Base-by-base conservation (phyloP, 345 rosid genomes). In the Camelina sativa region DNA sequence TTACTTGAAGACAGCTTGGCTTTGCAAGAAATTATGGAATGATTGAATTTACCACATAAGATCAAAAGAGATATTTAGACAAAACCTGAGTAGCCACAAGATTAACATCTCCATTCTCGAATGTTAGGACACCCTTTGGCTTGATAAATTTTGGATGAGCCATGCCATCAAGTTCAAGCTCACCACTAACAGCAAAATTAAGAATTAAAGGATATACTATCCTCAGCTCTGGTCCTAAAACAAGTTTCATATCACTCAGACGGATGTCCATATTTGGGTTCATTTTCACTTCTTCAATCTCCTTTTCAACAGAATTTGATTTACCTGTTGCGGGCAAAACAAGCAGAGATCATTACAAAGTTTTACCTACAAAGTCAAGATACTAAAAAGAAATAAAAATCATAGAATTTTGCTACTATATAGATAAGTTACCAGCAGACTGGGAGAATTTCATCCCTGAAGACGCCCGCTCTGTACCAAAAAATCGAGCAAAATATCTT, bases 31-130 rank as follows among this genome's bases (percentile, higher is more conserved):
- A 55, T 13, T 51, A 65, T 16, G 53, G 43, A 56, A 32, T 8
- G 13, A 46, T 64, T 16, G 34, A 40, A 44, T 23, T 47, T 40
- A 22, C n/a, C 13, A 73, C 56, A 55, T 52, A 66, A 38, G 28
- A 62, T 47, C 16, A 65, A 41, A 71, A 79, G 82, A 83, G 34
- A 43, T 22, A 69, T 23, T 57, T 35, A 62, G 80, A 62, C 19
- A 62, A 63, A 78, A 87, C 99, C 85, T 95, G 97, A 75, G 97
- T 92, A 51, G 97, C 97, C 78, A 92, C 99, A 55, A 95, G 99
- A 85, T 89, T 92, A 81, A 95, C 92, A 83, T 95, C 97, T 73
- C 99, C 99, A 69, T 95, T 95, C 83, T 95, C 97, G 74, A 95
- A 92, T 22, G 86, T 78, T n/a, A 95, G 85, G 83, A 86, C 77